These are phyloP conservation scores for Puccinellia tenuiflora DNA, from an alignment of 176 grass and related monocot genomes.

Conservation along the genomic window DNA sequence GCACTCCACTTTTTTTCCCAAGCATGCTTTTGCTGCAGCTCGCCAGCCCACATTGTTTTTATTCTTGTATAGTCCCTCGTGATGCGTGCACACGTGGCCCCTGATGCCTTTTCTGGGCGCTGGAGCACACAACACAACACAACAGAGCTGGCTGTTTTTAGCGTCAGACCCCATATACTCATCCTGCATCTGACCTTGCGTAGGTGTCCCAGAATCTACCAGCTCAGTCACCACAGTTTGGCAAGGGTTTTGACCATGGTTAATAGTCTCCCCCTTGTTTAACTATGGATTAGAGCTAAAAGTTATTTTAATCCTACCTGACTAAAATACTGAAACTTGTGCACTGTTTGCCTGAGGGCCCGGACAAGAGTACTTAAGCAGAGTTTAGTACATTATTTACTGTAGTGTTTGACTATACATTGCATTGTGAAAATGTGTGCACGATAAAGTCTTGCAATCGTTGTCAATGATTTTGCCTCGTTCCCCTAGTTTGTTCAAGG, in stretches of 20 bases:
- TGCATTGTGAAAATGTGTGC: background rate
- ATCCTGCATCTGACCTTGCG: background rate
- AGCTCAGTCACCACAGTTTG: background rate
- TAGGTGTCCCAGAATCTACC: slow-evolving; percentile 21
- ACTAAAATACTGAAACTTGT: slow-evolving; percentile 3
- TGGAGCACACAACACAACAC: slow-evolving; percentile 21
- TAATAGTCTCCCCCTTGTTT: background rate
- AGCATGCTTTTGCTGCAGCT: slow-evolving; percentile 29
- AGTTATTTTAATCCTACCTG: background rate
- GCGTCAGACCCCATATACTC: slow-evolving; percentile 15
- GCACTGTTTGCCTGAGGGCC: background rate
- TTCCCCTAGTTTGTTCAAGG: slow-evolving; percentile 17
- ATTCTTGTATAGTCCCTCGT: slow-evolving; percentile 9
- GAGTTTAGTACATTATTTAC: slow-evolving; percentile 4
- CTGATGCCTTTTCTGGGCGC: slow-evolving; percentile 29
- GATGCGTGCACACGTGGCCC: slow-evolving; percentile 21
- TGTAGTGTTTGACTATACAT: slow-evolving; percentile 8
- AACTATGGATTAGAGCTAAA: slow-evolving; percentile 5
- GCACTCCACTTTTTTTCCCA: background rate
- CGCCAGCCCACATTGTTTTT: slow-evolving; percentile 11
- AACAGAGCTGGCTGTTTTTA: slow-evolving; percentile 14
- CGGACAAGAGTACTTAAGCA: background rate
- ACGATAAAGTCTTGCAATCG: background rate
- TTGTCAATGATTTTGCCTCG: slow-evolving; percentile 6
- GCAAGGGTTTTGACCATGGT: background rate